phyloP scores from a whole-genome alignment of 768 basidiomycete genomes.

The Mycena leptocephala region DNA sequence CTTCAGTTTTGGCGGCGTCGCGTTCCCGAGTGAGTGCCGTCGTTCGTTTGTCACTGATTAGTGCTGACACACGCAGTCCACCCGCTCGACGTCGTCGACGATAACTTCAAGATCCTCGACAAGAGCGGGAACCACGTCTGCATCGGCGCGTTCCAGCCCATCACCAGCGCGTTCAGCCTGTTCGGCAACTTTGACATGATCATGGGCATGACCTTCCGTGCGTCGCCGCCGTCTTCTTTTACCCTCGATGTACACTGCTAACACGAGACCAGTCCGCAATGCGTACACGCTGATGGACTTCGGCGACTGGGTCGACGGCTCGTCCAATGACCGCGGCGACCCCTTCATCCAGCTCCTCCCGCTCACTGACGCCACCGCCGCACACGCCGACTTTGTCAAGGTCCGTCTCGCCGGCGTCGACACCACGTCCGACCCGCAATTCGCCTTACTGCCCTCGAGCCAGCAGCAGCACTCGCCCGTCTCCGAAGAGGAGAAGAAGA shows the following conservation, averaged over 20 bases:
- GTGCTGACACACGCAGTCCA: conserved; percentile 15
- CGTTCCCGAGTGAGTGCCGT: conserved; percentile 67
- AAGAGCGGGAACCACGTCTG: conserved; percentile 52
- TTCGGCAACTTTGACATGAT: conserved; percentile 73
- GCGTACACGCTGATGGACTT: conserved; percentile 76
- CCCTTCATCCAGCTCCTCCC: conserved; percentile 80
- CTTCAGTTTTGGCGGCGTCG: conserved; percentile 71
- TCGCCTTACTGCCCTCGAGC: conserved; percentile 67
- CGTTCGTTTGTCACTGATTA: background rate
- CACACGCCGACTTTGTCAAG: conserved; percentile 57
- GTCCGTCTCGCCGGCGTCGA: conserved; percentile 52
- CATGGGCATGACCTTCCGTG: conserved; percentile 83
- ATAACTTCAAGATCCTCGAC: conserved; percentile 47
- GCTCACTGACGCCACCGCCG: conserved; percentile 62
- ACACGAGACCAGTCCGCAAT: conserved; percentile 73
- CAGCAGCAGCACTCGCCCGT: conserved; percentile 48
- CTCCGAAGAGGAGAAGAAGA: conserved; percentile 76
- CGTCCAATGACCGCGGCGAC: conserved; percentile 51
- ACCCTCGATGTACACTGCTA: background rate
- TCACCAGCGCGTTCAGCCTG: conserved; percentile 61
- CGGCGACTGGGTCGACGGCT: conserved; percentile 71
- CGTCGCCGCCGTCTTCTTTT: conserved; percentile 44
- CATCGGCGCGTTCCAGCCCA: conserved; percentile 79
- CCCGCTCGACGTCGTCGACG: conserved; percentile 47
- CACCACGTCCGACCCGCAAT: conserved; percentile 56